phyloP scores from a whole-genome alignment of 2,329 filamentous ascomycete species.

The Aspergillus sp. region DNA sequence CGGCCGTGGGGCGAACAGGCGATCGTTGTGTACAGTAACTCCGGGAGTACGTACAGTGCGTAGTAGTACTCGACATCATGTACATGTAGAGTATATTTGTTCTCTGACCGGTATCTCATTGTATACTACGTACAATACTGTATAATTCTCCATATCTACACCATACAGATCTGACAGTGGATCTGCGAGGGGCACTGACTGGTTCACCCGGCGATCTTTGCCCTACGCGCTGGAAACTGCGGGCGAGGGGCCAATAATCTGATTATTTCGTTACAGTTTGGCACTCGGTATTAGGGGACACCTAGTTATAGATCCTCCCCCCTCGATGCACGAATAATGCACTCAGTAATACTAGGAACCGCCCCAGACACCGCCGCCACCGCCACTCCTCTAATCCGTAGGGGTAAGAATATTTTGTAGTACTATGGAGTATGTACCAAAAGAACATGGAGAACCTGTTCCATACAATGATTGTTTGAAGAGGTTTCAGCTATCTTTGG shows the following conservation, averaged over 20 bases:
- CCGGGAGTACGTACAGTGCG: no score
- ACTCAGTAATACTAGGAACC: not conserved
- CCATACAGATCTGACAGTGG: not conserved
- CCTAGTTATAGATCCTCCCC: not conserved
- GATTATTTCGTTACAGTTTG: not conserved
- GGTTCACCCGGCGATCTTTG: not conserved
- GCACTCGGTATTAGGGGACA: not conserved
- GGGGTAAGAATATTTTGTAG: no score
- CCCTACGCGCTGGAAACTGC: not conserved
- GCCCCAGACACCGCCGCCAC: not conserved
- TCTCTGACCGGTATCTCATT: not conserved
- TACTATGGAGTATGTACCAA: not conserved
- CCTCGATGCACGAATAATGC: not conserved
- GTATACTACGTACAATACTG: not conserved
- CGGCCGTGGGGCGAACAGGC: not conserved
- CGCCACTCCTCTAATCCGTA: not conserved
- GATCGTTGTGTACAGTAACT: not conserved
- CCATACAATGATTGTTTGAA: not conserved
- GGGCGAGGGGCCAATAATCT: not conserved
- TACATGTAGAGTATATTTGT: no score
- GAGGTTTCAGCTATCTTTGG: not conserved
- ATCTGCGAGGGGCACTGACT: not conserved
- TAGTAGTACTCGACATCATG: not conserved
- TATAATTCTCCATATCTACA: not conserved
- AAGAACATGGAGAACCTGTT: not conserved